These are phyloP conservation scores for Hemisphaericaspora lyxosophila DNA, from an alignment of 1,139 yeast species.

Conservation along the genomic window DNA sequence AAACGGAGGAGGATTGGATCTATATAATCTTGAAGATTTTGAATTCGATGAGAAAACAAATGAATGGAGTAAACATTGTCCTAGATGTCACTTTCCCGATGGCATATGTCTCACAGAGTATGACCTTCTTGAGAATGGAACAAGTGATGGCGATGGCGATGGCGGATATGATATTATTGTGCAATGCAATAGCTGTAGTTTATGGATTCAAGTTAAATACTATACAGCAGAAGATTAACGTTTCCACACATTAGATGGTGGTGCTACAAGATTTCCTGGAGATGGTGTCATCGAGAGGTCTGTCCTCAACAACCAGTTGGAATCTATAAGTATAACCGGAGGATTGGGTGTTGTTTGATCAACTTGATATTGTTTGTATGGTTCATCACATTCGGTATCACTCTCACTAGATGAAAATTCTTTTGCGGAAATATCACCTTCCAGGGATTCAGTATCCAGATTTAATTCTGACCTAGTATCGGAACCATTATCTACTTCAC, in stretches of 20 bases:
- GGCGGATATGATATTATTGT: slow-evolving; percentile 69
- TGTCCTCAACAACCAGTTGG: neutral
- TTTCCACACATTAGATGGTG: neutral
- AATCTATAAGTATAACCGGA: neutral
- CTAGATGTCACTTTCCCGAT: slow-evolving; percentile 60
- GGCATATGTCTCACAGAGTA: slow-evolving; percentile 62
- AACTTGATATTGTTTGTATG: neutral
- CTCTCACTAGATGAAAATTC: slow-evolving; percentile 1
- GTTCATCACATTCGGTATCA: neutral
- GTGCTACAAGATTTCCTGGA: neutral
- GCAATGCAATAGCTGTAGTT: slow-evolving; percentile 78
- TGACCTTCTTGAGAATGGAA: slow-evolving; percentile 55
- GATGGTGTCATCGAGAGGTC: neutral
- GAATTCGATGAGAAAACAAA: slow-evolving; percentile 27
- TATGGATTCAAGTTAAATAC: slow-evolving; percentile 78
- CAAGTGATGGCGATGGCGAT: slow-evolving; percentile 48
- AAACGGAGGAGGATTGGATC: slow-evolving; percentile 67
- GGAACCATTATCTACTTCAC: neutral
- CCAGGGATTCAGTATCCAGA: neutral
- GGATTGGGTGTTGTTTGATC: neutral
- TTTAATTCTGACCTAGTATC: too few relatives aligned
- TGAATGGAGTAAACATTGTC: slow-evolving; percentile 59
- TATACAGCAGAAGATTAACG: slow-evolving; percentile 32
- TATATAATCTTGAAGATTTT: slow-evolving; percentile 63
- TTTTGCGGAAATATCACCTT: neutral